A percentile compares a stretch with the other conserved stretches of the same genome.
Conservation (phyloP, 2,329 filamentous ascomycete genomes). For the Camptophora hylomeconis region DNA sequence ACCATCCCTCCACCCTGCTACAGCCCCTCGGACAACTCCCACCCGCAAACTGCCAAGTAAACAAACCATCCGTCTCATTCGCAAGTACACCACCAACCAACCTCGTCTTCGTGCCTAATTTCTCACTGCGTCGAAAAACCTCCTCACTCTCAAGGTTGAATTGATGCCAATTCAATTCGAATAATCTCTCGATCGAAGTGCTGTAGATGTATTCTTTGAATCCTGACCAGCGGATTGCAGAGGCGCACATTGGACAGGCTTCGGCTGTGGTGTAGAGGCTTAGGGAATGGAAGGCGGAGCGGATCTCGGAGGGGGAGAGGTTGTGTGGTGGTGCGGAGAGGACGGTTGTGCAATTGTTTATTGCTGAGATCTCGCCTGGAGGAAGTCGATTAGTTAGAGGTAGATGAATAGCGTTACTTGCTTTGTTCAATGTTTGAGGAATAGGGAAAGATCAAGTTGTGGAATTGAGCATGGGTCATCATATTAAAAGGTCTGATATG, state of each 20-base stretch:
- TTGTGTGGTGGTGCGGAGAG: slow-evolving; percentile 35
- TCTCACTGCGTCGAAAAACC: slow-evolving; percentile 32
- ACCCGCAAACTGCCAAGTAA: slow-evolving; percentile 39
- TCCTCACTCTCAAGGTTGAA: slow-evolving; percentile 35
- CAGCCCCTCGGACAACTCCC: slow-evolving; percentile 26
- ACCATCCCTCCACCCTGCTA: slow-evolving; percentile 10
- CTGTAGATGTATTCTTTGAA: slow-evolving; percentile 45
- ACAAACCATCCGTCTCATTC: slow-evolving; percentile 42
- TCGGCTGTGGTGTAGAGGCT: slow-evolving; percentile 45
- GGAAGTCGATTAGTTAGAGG: no score
- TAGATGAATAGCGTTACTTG: no score
- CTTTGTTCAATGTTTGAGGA: no score
- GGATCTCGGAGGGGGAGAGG: slow-evolving; percentile 27
- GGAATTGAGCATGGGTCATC: no score
- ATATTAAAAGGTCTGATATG: no score
- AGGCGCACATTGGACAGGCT: slow-evolving; percentile 45
- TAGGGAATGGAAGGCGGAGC: slow-evolving; percentile 33
- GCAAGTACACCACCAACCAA: slow-evolving; percentile 34
- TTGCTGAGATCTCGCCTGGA: slow-evolving; percentile 42
- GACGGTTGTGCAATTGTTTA: slow-evolving; percentile 39
- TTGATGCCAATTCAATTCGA: slow-evolving; percentile 38
- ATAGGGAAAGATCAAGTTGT: no score
- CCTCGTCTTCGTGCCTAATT: slow-evolving; percentile 24
- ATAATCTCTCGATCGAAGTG: slow-evolving; percentile 35
- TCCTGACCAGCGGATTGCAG: slow-evolving; percentile 42